Percentiles rank a stretch among this genome's conserved stretches.
Conservation (phyloP, 139 green algal species). For the Asterochloris erici region DNA sequence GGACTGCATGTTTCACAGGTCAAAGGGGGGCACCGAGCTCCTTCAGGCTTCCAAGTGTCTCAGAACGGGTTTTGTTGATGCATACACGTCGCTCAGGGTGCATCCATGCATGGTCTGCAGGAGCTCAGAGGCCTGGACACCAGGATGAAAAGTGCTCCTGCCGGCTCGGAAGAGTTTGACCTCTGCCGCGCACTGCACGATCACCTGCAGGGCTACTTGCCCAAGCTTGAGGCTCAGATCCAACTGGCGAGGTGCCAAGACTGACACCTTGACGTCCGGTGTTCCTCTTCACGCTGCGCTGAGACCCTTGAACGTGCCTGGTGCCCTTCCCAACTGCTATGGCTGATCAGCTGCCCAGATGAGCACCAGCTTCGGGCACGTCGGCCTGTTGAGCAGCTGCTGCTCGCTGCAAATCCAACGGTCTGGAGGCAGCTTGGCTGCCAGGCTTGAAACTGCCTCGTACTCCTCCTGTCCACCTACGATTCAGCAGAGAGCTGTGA, state of each 20-base stretch:
- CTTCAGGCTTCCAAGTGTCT: no score
- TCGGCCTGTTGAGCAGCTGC: conserved; percentile 1
- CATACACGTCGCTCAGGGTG: background rate
- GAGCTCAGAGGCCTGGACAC: background rate
- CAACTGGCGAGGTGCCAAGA: background rate
- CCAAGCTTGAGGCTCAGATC: background rate
- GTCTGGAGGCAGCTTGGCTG: background rate
- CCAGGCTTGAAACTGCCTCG: conserved; percentile 5
- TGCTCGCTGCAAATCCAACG: conserved; percentile 3
- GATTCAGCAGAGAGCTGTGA: background rate
- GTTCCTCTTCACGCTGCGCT: background rate
- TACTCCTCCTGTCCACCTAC: conserved; percentile 20
- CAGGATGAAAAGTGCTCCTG: background rate
- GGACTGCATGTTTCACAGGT: no score
- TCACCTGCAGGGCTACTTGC: background rate
- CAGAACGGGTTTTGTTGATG: background rate
- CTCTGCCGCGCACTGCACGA: background rate
- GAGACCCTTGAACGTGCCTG: background rate
- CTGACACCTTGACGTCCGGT: background rate
- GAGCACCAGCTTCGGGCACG: background rate
- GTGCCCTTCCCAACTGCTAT: background rate
- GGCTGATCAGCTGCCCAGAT: no score
- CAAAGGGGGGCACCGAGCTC: no score
- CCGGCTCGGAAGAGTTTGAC: background rate
- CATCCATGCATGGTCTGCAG: background rate